Evolutionary conservation across 495 filamentous ascomycete genomes (phyloP).

Genomic region (Peziza echinospora): DNA sequence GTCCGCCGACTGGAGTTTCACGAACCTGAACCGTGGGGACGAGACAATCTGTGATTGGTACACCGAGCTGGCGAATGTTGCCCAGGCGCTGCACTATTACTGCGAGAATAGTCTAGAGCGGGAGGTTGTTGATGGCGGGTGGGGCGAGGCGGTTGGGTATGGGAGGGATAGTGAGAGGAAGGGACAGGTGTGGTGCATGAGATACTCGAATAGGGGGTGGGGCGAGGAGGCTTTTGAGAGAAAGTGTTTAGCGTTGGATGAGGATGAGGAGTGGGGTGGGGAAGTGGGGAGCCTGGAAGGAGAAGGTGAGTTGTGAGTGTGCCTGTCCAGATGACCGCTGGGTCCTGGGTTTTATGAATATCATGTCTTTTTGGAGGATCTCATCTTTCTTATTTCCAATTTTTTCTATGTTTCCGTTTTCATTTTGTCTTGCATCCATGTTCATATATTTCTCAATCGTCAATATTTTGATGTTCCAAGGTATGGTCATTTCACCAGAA

Average conservation of each 20-base stretch:
- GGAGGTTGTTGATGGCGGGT: neutral
- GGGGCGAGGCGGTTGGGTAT: neutral
- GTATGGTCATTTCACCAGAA: neutral
- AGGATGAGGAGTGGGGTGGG: neutral
- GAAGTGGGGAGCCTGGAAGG: neutral
- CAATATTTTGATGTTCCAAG: slow-evolving; percentile 2
- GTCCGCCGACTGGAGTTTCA: slow-evolving; percentile 18
- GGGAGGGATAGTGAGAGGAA: slow-evolving; percentile 8
- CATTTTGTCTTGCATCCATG: no score
- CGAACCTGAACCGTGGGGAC: slow-evolving; percentile 13
- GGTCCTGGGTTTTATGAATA: no score
- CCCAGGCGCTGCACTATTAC: slow-evolving; percentile 17
- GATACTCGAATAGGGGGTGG: slow-evolving; percentile 14
- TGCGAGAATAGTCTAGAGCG: slow-evolving; percentile 12
- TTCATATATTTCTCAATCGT: neutral
- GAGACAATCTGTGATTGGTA: slow-evolving; percentile 13
- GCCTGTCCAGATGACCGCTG: no score
- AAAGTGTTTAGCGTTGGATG: slow-evolving; percentile 11
- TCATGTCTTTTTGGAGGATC: no score
- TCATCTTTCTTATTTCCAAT: no score
- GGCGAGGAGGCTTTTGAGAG: slow-evolving; percentile 9
- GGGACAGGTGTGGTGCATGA: slow-evolving; percentile 14
- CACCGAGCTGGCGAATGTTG: slow-evolving; percentile 14
- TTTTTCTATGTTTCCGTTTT: no score
- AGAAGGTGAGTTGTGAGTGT: no score